phyloP scores from a whole-genome alignment of 108 stramenopile genomes.

The Parietichytrium sp. region DNA sequence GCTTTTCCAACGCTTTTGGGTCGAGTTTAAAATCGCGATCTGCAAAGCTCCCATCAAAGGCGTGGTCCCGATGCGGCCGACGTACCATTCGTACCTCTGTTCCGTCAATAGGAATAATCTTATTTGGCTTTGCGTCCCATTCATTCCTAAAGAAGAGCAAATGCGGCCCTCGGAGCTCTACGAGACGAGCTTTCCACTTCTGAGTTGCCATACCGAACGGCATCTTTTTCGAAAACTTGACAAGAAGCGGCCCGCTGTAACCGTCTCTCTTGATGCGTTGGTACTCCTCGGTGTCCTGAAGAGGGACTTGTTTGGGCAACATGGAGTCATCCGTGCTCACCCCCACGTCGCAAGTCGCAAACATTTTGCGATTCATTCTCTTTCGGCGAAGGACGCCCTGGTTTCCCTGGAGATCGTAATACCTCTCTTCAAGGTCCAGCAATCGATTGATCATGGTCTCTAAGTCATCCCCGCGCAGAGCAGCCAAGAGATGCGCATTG shows the following conservation, averaged over 20 bases:
- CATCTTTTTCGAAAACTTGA: neutral
- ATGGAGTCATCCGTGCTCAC: neutral
- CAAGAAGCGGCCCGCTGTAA: neutral
- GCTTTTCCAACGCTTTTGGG: neutral
- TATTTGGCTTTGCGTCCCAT: neutral
- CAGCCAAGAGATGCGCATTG: neutral
- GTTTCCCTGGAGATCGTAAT: too few relatives aligned
- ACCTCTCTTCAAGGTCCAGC: neutral
- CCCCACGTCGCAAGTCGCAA: neutral
- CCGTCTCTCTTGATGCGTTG: neutral
- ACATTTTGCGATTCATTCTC: neutral
- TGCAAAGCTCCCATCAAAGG: neutral
- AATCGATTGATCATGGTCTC: neutral
- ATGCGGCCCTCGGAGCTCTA: neutral
- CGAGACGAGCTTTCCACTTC: constrained; percentile 19
- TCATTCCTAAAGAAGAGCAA: constrained; percentile 1
- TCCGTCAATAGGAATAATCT: neutral
- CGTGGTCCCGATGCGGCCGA: constrained; percentile 14
- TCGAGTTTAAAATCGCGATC: neutral
- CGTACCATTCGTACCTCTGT: constrained; percentile 24
- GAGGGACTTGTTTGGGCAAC: neutral
- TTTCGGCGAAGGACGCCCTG: neutral
- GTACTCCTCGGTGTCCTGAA: neutral
- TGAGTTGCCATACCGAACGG: neutral
- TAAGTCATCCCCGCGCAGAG: constrained; percentile 16